Evolutionary conservation across 139 green algal species (phyloP).

Genomic region (Chlorella vulgaris): DNA sequence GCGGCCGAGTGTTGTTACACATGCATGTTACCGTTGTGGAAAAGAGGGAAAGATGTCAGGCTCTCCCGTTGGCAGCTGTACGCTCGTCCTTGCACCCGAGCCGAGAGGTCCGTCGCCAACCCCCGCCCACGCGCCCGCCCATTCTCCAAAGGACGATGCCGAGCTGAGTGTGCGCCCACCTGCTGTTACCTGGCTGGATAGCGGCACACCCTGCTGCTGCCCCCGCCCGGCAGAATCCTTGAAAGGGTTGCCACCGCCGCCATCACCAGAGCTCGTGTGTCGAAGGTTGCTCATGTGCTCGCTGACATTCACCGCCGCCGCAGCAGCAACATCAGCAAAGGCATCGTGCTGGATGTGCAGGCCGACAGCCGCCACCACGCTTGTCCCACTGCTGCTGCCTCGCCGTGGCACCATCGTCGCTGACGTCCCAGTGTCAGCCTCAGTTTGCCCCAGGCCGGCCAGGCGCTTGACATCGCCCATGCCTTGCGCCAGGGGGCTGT

Average conservation of each 20-base stretch:
- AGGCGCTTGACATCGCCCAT: background rate
- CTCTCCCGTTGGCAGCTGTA: background rate
- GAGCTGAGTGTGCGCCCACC: background rate
- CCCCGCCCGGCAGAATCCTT: background rate
- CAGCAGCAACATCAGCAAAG: background rate
- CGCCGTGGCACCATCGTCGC: background rate
- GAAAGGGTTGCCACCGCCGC: background rate
- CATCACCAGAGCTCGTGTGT: background rate
- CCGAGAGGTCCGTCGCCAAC: background rate
- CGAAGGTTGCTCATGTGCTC: background rate
- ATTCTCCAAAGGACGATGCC: background rate
- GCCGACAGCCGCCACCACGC: background rate
- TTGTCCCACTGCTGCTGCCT: background rate
- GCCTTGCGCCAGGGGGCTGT: slow-evolving; percentile 21
- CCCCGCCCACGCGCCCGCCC: background rate
- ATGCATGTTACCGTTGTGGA: no score
- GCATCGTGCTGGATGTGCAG: background rate
- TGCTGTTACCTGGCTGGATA: background rate
- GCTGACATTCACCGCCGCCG: background rate
- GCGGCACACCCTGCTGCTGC: background rate
- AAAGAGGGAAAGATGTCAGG: background rate
- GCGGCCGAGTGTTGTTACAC: no score
- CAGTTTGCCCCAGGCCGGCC: background rate
- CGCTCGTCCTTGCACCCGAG: background rate
- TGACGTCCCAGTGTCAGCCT: background rate